Base-by-base conservation (phyloP, 2,329 filamentous ascomycete species). In the Talaromyces sp. region DNA sequence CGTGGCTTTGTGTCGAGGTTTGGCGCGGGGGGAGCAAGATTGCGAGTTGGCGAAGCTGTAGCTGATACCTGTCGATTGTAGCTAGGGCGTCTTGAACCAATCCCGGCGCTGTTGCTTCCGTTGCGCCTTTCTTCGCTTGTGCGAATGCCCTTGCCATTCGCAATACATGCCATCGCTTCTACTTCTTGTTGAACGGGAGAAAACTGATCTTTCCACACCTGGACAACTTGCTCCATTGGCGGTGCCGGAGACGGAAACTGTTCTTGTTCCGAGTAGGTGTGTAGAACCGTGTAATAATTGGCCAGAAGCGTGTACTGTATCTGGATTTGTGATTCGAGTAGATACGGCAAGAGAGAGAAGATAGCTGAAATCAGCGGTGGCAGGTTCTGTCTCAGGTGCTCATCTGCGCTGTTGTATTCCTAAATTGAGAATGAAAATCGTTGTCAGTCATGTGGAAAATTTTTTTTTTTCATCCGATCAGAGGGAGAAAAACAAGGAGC, bases 251-350 rank as follows among this genome's bases (percentile, higher is more conserved):
- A 88, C 0, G 88, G 88, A 67, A 92, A 88, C 5, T 83, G 80
- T 65, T 86, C 80, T 31, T 88, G 83, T 65, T 86, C 80, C 65
- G 88, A 91, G 73, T 88, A 94, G 60, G 83, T 85, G 70, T 92
- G 86, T 7, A 93, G 77, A 4, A 86, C 81, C 0, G 90, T 94
- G 74, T 94, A 94, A 66, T 91, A 86, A 63, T 92, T 81, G 0
- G 86, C 90, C 5, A 94, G 83, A 56, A 94, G 79, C 53, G 86
- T 84, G 70, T 92, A 92, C 72, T 93, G 90, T 29, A 92, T 86
- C 69, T 88, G 81, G 51, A 93, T 85, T 68, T 92, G 88, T 38
- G 83, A 82, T 46, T 83, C 81, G 11, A 92, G 80, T 21, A 95
- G 79, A 57, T 86, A 85, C 29, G 90, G 89, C 12, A 93, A 81